Evolutionary conservation across 2,329 filamentous ascomycete genomes (phyloP).

Genomic region (Pseudogymnoascus sp.): DNA sequence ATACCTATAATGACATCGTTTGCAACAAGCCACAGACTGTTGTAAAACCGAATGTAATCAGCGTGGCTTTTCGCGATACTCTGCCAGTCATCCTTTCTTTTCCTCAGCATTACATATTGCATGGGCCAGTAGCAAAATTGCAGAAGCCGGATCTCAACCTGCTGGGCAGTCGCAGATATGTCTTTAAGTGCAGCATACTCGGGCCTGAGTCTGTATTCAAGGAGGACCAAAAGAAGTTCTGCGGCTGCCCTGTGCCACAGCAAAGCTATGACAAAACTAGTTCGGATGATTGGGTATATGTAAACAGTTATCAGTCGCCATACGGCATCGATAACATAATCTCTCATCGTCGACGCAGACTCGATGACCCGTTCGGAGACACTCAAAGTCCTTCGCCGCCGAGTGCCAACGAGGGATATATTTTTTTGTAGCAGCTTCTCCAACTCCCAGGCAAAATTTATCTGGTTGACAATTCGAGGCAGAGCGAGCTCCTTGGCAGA

Average conservation of each 20-base stretch:
- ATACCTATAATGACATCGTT: slow-evolving; percentile 99
- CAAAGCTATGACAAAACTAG: slow-evolving; percentile 67
- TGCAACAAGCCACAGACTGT: slow-evolving; percentile 94
- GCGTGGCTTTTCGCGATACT: slow-evolving; percentile 92
- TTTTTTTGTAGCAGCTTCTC: slow-evolving; percentile 82
- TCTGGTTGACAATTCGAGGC: slow-evolving; percentile 76
- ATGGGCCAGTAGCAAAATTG: slow-evolving; percentile 99
- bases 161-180: slow-evolving; percentile 90
- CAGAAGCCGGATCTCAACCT: slow-evolving; percentile 91
- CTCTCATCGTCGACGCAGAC: slow-evolving; percentile 79
- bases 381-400: slow-evolving; percentile 76
- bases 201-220: slow-evolving; percentile 78
- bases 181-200: slow-evolving; percentile 84
- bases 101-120: slow-evolving; percentile 86
- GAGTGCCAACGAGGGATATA: slow-evolving; percentile 71
- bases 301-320: slow-evolving; percentile 67
- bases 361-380: slow-evolving; percentile 92
- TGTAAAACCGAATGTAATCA: slow-evolving; percentile 98
- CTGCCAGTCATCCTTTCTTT: slow-evolving; percentile 85
- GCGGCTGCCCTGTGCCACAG: slow-evolving; percentile 73
- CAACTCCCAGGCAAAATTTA: slow-evolving; percentile 93
- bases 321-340: slow-evolving; percentile 60
- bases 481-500: slow-evolving; percentile 79
- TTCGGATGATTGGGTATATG: slow-evolving; percentile 67
- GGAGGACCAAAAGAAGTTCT: slow-evolving; percentile 66